phyloP scores from a whole-genome alignment of 176 grass and related monocot species.

The Carex pumila region DNA sequence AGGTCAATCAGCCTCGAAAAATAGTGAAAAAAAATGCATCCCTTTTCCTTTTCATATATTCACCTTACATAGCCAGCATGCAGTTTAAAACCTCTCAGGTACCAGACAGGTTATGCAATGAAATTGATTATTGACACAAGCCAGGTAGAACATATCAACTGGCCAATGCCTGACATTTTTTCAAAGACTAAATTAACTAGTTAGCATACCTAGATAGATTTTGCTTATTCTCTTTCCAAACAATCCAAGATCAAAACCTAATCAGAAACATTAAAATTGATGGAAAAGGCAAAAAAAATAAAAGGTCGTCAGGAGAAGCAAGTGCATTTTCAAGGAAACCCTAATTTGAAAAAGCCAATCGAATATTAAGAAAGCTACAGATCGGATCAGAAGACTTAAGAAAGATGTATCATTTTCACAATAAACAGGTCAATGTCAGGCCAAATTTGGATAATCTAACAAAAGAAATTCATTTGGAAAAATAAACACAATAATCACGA shows the following conservation, averaged over 20 bases:
- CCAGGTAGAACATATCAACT: neutral
- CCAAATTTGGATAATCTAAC: neutral
- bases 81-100: neutral
- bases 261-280: neutral
- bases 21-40: neutral
- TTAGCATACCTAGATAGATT: neutral
- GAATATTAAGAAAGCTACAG: neutral
- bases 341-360: neutral
- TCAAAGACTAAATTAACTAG: neutral
- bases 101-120: neutral
- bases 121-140: neutral
- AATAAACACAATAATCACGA: neutral
- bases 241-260: neutral
- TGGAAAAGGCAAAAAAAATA: neutral
- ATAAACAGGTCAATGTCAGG: neutral
- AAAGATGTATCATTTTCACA: neutral
- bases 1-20: neutral
- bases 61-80: neutral
- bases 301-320: neutral
- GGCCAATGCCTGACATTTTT: neutral
- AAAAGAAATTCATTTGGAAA: neutral
- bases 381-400: neutral
- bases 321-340: slow-evolving; percentile 10
- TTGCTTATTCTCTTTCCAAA: neutral
- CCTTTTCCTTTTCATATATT: neutral